These are phyloP conservation scores for Dioscorea cayenensis DNA, from an alignment of 116 monocot genomes.

Conservation along the genomic window DNA sequence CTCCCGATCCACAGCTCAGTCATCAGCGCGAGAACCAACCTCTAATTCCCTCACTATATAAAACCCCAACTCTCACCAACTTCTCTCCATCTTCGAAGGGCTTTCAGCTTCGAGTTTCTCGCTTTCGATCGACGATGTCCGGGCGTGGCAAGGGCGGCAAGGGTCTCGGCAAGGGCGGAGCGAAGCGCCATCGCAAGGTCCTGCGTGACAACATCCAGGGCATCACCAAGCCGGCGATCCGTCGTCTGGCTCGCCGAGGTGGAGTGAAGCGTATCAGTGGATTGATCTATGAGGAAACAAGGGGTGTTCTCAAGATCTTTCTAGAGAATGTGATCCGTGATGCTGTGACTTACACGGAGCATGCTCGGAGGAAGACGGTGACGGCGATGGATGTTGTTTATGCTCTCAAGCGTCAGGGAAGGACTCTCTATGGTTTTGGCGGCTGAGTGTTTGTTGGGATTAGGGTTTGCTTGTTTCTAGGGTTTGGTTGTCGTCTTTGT, in stretches of 20 bases:
- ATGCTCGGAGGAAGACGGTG: slow-evolving; percentile 86
- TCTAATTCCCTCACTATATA: not conserved
- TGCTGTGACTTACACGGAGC: slow-evolving; percentile 91
- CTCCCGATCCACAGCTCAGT: not conserved
- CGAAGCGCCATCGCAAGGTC: slow-evolving; percentile 90
- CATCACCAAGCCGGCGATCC: slow-evolving; percentile 91
- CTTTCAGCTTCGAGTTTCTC: not conserved
- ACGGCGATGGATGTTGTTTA: slow-evolving; percentile 98
- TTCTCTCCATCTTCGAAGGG: not conserved
- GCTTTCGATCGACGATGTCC: slow-evolving; percentile 26
- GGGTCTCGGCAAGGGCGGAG: slow-evolving; percentile 77
- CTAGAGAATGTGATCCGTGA: slow-evolving; percentile 93
- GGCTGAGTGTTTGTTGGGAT: slow-evolving; percentile 16
- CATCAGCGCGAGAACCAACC: not conserved
- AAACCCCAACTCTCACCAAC: not conserved
- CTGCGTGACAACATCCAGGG: slow-evolving; percentile 97
- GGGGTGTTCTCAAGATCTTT: slow-evolving; percentile 91
- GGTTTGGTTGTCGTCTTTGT: not conserved
- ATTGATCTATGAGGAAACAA: slow-evolving; percentile 88
- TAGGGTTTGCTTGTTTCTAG: not conserved
- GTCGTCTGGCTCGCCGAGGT: slow-evolving; percentile 75
- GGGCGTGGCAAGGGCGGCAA: slow-evolving; percentile 87
- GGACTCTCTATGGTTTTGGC: slow-evolving; percentile 86
- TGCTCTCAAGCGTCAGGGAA: slow-evolving; percentile 92
- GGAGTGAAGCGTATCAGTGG: slow-evolving; percentile 92